phyloP scores from a whole-genome alignment of 2,329 filamentous ascomycete genomes.

The Apiospora kogelbergensis region DNA sequence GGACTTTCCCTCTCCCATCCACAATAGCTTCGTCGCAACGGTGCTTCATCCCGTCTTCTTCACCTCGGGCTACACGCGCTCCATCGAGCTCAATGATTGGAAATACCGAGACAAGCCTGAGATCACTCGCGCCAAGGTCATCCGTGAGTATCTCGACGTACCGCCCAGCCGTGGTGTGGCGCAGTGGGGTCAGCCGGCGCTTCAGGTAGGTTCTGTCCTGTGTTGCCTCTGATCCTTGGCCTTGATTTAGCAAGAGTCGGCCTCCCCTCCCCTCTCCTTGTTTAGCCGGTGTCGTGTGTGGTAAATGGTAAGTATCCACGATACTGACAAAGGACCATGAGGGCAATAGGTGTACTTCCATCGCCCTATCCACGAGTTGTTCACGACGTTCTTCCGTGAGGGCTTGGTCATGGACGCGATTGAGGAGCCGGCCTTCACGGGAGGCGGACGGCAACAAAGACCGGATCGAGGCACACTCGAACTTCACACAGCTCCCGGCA shows the following conservation, averaged over 20 bases:
- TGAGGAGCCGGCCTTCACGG: slow-evolving; percentile 45
- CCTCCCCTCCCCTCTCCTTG: background rate
- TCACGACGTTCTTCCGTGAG: slow-evolving; percentile 41
- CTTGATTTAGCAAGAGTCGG: no score
- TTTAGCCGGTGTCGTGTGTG: background rate
- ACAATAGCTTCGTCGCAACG: slow-evolving; percentile 42
- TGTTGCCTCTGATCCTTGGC: background rate
- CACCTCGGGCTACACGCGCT: slow-evolving; percentile 41
- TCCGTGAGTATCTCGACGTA: slow-evolving; percentile 43
- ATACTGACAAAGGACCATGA: background rate
- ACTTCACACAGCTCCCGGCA: slow-evolving; percentile 39
- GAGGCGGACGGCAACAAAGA: slow-evolving; percentile 30
- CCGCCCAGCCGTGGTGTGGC: slow-evolving; percentile 38
- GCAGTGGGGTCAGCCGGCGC: slow-evolving; percentile 31
- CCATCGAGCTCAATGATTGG: slow-evolving; percentile 38
- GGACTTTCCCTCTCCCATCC: background rate
- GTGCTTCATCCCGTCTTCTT: slow-evolving; percentile 50
- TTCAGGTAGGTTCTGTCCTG: slow-evolving; percentile 33
- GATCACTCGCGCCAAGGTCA: slow-evolving; percentile 34
- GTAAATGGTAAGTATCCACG: background rate
- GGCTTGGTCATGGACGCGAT: slow-evolving; percentile 45
- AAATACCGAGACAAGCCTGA: slow-evolving; percentile 34
- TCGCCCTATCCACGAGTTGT: slow-evolving; percentile 43
- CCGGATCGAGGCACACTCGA: slow-evolving; percentile 35
- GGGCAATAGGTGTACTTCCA: slow-evolving; percentile 40